Evolutionary conservation across 2,329 filamentous ascomycete species (phyloP), one percentile per base, ranked within the genome.

Genomic region (Hypoxylon sp.): DNA sequence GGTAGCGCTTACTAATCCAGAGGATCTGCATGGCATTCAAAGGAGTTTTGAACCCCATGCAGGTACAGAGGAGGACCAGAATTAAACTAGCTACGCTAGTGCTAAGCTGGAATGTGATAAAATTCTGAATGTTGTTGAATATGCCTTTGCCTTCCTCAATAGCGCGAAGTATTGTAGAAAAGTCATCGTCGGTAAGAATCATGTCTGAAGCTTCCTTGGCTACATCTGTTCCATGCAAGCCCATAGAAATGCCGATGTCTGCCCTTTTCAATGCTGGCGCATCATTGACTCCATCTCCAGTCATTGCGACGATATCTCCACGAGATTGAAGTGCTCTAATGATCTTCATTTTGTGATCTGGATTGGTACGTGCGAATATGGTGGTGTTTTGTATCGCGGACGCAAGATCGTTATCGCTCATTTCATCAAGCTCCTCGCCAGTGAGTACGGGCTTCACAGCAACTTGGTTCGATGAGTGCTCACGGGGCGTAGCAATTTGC

Each of bases 41-140:
- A 49, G 96, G 97, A 78, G 96, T 97, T 81, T 93, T 94, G 82
- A 97, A 96, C 41, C 96, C 96, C 68, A 98, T 87, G 73, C 93
- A 91, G 30, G 94, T 98, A 84, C 94, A 98, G 75, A 99, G 81
- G 72, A 99, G 89, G 17, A 99, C 96, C 59, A 99, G 85, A 63
- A 92, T 93, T 72, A 99, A 84, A 67, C 96, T 94, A 60, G 97
- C 96, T 19, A 97, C 96, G 78, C 94, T 98, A 51, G 96, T 99
- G 80, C 94, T 98, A 63, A 99, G 87, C 82, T 99, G 97, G 81
- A 99, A 99, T 0, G 96, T 98, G 70, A 99, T 87, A 82, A 99
- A 99, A 80, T 99, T 99, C 78, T 99, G 96, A 72, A 99, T 98
- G 80, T 99, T 99, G 86, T 96, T 97, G 82, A 99, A 99, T 73